These are phyloP conservation scores for Closterium sp. DNA, from an alignment of 139 green algal genomes.

Conservation along the genomic window DNA sequence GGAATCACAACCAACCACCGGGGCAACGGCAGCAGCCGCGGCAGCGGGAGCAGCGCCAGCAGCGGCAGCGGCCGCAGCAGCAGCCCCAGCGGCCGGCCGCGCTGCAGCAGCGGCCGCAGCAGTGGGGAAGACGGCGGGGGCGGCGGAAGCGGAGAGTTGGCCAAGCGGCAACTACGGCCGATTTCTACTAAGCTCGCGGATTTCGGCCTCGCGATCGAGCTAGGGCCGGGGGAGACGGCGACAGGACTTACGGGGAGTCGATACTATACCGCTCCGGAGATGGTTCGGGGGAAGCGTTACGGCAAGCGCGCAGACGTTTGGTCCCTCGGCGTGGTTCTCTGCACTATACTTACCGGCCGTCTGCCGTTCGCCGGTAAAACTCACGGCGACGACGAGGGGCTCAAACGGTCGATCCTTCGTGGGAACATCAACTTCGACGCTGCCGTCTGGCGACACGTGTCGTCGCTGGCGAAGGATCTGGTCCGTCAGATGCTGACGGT, in stretches of 20 bases:
- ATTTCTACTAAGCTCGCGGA: background rate
- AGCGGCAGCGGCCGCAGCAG: background rate
- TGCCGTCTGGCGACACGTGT: background rate
- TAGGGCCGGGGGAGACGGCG: background rate
- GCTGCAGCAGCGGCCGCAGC: too few species aligned
- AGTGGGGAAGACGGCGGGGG: background rate
- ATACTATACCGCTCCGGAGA: conserved; percentile 14
- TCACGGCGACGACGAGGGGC: background rate
- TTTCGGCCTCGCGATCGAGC: background rate
- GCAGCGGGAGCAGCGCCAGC: background rate
- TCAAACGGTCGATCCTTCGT: background rate
- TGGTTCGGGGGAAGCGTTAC: conserved; percentile 3
- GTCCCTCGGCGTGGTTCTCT: conserved; percentile 3
- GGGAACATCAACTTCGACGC: background rate
- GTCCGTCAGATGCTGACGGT: conserved; percentile 2
- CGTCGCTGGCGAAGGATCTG: background rate
- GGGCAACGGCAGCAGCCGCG: background rate
- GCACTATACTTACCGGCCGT: background rate
- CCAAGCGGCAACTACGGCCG: background rate
- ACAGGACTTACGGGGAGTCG: conserved; percentile 7
- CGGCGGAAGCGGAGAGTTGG: background rate
- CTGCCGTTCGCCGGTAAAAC: conserved; percentile 6
- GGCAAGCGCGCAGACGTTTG: background rate
- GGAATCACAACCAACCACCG: background rate
- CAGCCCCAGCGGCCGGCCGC: background rate